These are phyloP conservation scores for Wickerhamiella azymoides DNA, from an alignment of 805 yeast genomes.

Conservation along the genomic window DNA sequence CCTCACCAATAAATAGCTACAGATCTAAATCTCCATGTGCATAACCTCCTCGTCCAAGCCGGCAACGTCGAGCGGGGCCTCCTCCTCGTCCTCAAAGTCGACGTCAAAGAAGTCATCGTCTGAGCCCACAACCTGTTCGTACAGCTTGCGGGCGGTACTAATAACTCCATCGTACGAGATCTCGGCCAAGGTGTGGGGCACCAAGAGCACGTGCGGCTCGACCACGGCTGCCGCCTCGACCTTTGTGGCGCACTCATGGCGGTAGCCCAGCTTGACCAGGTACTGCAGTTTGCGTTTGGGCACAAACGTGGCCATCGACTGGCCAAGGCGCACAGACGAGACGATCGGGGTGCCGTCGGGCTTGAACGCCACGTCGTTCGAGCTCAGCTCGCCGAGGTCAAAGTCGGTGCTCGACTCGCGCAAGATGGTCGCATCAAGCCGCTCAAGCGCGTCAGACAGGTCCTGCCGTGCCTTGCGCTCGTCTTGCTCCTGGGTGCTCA, in stretches of 20 bases:
- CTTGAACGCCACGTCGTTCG: constrained; percentile 39
- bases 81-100: constrained; percentile 92
- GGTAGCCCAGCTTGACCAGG: constrained; percentile 46
- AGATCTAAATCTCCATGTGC: constrained; percentile 20
- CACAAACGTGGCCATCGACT: constrained; percentile 69
- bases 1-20: not conserved
- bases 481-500: constrained; percentile 56
- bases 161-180: constrained; percentile 84
- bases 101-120: constrained; percentile 94
- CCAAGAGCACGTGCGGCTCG: constrained; percentile 23
- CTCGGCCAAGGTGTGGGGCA: constrained; percentile 67
- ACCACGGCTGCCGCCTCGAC: constrained; percentile 9
- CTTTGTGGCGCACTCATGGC: constrained; percentile 30
- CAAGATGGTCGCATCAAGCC: constrained; percentile 65
- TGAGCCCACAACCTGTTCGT: constrained; percentile 71
- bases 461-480: constrained; percentile 53
- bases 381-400: constrained; percentile 39
- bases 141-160: constrained; percentile 63
- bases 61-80: constrained; percentile 27
- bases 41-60: constrained; percentile 22
- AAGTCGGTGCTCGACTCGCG: constrained; percentile 59
- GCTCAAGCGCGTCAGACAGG: constrained; percentile 63
- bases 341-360: constrained; percentile 55
- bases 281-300: constrained; percentile 60
- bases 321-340: constrained; percentile 74